These are phyloP conservation scores for Euphorbia peplus DNA, from an alignment of 345 rosid genomes.

Conservation along the genomic window DNA sequence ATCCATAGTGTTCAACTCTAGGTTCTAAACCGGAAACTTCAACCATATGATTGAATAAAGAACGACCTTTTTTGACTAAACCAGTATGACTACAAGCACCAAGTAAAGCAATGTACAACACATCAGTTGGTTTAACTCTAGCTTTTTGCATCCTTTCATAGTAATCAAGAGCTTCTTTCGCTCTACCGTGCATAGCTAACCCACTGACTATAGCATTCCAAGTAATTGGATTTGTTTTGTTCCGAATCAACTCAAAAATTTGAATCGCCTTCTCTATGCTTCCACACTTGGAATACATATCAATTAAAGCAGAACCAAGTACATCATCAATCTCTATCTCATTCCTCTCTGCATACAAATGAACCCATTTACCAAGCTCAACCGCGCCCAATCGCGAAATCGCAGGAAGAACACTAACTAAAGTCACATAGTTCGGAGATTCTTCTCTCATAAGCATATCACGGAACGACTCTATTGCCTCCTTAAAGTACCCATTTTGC, in stretches of 20 bases:
- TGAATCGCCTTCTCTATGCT: conserved; percentile 49
- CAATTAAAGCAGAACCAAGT: conserved; percentile 49
- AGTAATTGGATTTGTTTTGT: conserved; percentile 45
- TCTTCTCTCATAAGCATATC: conserved; percentile 44
- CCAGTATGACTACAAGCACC: conserved; percentile 66
- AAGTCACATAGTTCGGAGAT: conserved; percentile 42
- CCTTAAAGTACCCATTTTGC: conserved; percentile 37
- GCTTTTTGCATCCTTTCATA: conserved; percentile 47
- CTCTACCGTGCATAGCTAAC: conserved; percentile 52
- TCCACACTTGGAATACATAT: conserved; percentile 64
- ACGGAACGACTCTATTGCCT: conserved; percentile 43
- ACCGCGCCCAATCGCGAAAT: conserved; percentile 52
- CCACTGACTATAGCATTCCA: conserved; percentile 63
- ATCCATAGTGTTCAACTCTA: conserved; percentile 66
- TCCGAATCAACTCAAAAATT: conserved; percentile 41
- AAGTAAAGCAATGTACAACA: conserved; percentile 50
- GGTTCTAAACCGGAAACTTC: conserved; percentile 45
- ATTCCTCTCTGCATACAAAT: conserved; percentile 45
- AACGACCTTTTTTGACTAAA: conserved; percentile 48
- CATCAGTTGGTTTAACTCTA: conserved; percentile 44
- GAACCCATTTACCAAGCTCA: conserved; percentile 56
- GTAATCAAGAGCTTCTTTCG: conserved; percentile 38
- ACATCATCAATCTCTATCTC: conserved; percentile 38
- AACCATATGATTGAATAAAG: conserved; percentile 44
- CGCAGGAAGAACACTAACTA: conserved; percentile 52